These are phyloP conservation scores for Alnus glutinosa DNA, from an alignment of 306 rosid genomes.

Conservation along the genomic window DNA sequence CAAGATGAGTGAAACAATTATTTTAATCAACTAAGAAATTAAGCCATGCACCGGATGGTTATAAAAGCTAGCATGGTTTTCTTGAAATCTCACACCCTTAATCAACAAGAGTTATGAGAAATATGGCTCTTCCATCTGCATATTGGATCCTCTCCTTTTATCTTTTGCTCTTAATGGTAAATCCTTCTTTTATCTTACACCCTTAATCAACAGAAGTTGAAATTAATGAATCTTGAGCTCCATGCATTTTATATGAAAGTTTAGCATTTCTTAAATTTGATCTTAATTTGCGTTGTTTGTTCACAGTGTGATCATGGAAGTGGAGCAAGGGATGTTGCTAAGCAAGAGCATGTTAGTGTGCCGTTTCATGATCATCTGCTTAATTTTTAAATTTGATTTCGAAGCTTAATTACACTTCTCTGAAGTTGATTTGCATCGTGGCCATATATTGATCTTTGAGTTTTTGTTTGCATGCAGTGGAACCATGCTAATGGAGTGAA, in stretches of 20 bases:
- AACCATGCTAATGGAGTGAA: too few relatives aligned
- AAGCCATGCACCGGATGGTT: neutral
- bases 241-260: neutral
- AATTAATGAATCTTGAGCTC: neutral
- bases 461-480: too few relatives aligned
- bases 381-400: too few relatives aligned
- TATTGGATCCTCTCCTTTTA: slow-evolving; percentile 10
- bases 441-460: too few relatives aligned
- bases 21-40: neutral
- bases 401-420: too few relatives aligned
- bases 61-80: neutral
- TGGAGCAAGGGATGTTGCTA: slow-evolving; percentile 23
- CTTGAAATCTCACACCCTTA: neutral
- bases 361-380: too few relatives aligned
- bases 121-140: slow-evolving; percentile 20
- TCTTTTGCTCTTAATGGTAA: slow-evolving; percentile 18
- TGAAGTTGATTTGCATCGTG: too few relatives aligned
- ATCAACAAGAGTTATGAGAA: neutral
- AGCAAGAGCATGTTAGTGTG: neutral
- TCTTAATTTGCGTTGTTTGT: neutral
- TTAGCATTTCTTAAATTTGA: slow-evolving; percentile 1
- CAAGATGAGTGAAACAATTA: neutral
- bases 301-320: slow-evolving; percentile 12
- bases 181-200: neutral
- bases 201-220: too few relatives aligned